A percentile compares a stretch with the other conserved stretches of the same genome.
Evolutionary conservation across 495 filamentous ascomycete species (phyloP).

Genomic region (Tetracladium marchalianum): DNA sequence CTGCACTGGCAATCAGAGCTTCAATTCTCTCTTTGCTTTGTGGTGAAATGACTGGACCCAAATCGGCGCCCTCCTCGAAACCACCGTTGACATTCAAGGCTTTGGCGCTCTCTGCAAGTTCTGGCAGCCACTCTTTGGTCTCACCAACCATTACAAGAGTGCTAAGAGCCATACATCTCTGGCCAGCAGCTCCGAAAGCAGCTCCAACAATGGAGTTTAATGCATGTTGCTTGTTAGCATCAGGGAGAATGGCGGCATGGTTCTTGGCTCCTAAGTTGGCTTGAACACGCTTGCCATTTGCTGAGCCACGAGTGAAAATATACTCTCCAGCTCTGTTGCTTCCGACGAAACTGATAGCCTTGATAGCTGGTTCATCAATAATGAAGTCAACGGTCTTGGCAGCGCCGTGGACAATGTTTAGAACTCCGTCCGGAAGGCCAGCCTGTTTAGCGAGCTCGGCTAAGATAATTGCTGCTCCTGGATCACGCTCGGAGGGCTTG

Average conservation of each 20-base stretch:
- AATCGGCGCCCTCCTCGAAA: slow-evolving; percentile 87
- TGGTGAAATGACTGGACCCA: slow-evolving; percentile 95
- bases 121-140: slow-evolving; percentile 85
- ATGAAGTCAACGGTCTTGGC: slow-evolving; percentile 94
- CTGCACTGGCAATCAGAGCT: slow-evolving; percentile 74
- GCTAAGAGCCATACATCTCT: slow-evolving; percentile 96
- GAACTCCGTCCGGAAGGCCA: slow-evolving; percentile 85
- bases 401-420: slow-evolving; percentile 91
- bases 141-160: slow-evolving; percentile 90
- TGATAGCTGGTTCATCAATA: slow-evolving; percentile 89
- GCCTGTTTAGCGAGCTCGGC: slow-evolving; percentile 86
- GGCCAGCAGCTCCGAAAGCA: slow-evolving; percentile 92
- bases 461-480: slow-evolving; percentile 97
- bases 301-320: slow-evolving; percentile 82
- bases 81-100: slow-evolving; percentile 83
- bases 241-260: slow-evolving; percentile 88
- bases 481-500: slow-evolving; percentile 96
- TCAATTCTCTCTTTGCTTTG: slow-evolving; percentile 88
- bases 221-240: slow-evolving; percentile 97
- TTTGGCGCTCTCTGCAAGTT: slow-evolving; percentile 88
- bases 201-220: slow-evolving; percentile 91
- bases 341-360: slow-evolving; percentile 96
- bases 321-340: slow-evolving; percentile 96
- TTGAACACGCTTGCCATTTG: slow-evolving; percentile 88
- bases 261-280: slow-evolving; percentile 98